Base-by-base conservation (phyloP, 345 rosid species). In the Linum usitatissimum region DNA sequence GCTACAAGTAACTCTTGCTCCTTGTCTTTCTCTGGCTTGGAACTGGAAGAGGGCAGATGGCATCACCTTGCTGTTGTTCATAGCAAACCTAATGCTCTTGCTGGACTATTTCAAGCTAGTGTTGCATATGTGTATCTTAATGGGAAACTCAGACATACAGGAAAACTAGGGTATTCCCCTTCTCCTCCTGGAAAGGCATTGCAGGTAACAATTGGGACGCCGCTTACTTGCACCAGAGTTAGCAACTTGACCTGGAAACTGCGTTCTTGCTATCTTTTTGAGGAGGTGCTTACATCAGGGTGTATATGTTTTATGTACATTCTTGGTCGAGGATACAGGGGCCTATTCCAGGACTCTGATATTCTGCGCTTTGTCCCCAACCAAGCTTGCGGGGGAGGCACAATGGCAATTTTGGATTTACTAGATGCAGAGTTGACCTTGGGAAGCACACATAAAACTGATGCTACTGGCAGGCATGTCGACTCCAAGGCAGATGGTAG, bases 11-110 rank as follows among this genome's bases (percentile, higher is more conserved):
- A 80, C 79, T 87, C 96, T 76, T 69, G 77, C 73, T 82, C 84
- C 49, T 77, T 94, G 69, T 84, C 99, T 59, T 90, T 94, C 80
- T 81, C 99, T 77, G 95, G 99, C 66, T 71, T 94, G 75, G 99
- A 90, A 60, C 74, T 94, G 72, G 95, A 90, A 66, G 95, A 90
- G 78, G 96, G 92, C 58, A 82, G 87, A 75, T 94, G 99, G 99
- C 92, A 94, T 81, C 99, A 94, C 86, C 97, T 94, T 76, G 99
- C 97, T 53, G 90, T 94, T 79, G 92, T 94, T 69, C 97, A 94
- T 71, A 94, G 93, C 79, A 94, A 94, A 79, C 99, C 99, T 38
- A 94, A 88, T 82, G 99, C 99, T 67, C 96, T 94, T 63, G 97
- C 99, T 78, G 99, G 99, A 76, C 80, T 94, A 19, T 94, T 94